phyloP scores from a whole-genome alignment of 768 basidiomycete species.

The Hygrophoropsis aurantiaca region DNA sequence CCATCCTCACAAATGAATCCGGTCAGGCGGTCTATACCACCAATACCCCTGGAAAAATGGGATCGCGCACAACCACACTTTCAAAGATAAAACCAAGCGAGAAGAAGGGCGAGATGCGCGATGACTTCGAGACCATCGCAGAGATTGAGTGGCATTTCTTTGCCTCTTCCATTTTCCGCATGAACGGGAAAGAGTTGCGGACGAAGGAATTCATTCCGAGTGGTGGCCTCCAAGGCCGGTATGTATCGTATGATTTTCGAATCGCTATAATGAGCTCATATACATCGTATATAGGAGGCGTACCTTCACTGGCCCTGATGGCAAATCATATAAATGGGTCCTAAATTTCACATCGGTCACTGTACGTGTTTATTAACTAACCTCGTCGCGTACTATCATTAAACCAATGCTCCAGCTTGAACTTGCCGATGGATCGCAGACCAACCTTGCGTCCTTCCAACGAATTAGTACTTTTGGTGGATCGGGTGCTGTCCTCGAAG shows the following conservation, averaged over 20 bases:
- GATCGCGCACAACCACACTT: constrained; percentile 20
- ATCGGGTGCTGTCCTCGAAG: constrained; percentile 21
- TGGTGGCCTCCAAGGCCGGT: constrained; percentile 22
- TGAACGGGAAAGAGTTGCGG: constrained; percentile 24
- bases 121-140: constrained; percentile 31
- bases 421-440: not conserved
- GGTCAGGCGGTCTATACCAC: constrained; percentile 32
- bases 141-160: constrained; percentile 34
- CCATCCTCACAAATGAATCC: constrained; percentile 19
- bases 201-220: constrained; percentile 23
- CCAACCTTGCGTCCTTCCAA: constrained; percentile 1
- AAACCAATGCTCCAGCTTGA: too few relatives aligned
- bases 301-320: not conserved
- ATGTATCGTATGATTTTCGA: constrained; percentile 1
- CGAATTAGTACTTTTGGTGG: not conserved
- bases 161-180: constrained; percentile 28
- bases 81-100: constrained; percentile 22
- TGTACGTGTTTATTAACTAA: too few relatives aligned
- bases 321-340: not conserved
- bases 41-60: constrained; percentile 12
- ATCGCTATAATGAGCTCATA: too few relatives aligned
- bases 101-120: constrained; percentile 20
- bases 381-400: too few relatives aligned
- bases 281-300: not conserved
- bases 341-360: too few relatives aligned